phyloP scores from a whole-genome alignment of 345 rosid genomes.

The Jatropha curcas region DNA sequence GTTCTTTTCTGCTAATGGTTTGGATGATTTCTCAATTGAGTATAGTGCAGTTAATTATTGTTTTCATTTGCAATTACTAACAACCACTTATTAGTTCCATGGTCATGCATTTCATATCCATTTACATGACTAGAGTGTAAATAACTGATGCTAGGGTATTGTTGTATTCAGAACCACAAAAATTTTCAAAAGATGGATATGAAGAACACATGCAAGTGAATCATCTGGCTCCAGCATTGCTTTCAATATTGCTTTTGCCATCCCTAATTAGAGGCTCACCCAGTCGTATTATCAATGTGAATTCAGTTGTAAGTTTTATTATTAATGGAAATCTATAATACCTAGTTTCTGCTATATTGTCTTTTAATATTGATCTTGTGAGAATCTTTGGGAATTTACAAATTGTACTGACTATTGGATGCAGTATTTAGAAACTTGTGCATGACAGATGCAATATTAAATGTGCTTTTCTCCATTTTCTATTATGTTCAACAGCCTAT shows the following conservation, averaged over 20 bases:
- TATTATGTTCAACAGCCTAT: background rate
- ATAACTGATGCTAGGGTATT: constrained; percentile 23
- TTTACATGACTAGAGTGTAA: constrained; percentile 11
- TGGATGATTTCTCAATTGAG: background rate
- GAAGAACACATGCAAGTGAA: constrained; percentile 99
- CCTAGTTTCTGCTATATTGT: background rate
- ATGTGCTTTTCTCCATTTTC: background rate
- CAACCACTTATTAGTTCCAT: background rate
- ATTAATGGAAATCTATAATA: background rate
- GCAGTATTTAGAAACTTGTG: background rate
- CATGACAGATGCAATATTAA: background rate
- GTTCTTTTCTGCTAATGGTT: background rate
- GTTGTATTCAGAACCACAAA: constrained; percentile 65
- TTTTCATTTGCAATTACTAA: background rate
- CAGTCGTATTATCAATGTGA: constrained; percentile 87
- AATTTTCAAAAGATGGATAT: constrained; percentile 80
- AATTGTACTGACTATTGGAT: background rate
- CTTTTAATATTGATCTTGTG: background rate
- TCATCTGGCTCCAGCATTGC: constrained; percentile 93
- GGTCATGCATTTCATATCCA: background rate
- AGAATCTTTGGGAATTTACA: background rate
- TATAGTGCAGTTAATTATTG: background rate
- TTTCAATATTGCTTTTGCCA: constrained; percentile 84
- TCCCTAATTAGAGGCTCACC: constrained; percentile 93
- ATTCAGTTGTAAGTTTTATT: constrained; percentile 84